These are phyloP conservation scores for Diaporthe batatas DNA, from an alignment of 2,329 filamentous ascomycete species.

Conservation along the genomic window DNA sequence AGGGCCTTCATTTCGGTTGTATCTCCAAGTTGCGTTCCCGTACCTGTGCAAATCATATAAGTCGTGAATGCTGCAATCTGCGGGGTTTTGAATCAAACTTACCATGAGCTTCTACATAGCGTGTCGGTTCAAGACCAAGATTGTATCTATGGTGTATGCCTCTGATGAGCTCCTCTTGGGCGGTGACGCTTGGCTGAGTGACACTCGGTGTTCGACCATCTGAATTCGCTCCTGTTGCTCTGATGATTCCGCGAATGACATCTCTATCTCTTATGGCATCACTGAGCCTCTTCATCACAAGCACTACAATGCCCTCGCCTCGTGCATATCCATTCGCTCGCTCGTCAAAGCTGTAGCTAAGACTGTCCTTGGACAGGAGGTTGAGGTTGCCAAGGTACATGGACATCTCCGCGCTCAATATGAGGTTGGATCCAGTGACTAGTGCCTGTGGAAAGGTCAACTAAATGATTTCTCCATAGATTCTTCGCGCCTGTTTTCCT, in stretches of 20 bases:
- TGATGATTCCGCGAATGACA: slow-evolving; percentile 52
- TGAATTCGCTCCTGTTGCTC: slow-evolving; percentile 51
- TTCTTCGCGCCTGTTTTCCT: too few species aligned
- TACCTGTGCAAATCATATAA: slow-evolving; percentile 20
- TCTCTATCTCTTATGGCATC: slow-evolving; percentile 59
- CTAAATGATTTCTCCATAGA: too few species aligned
- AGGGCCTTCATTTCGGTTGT: slow-evolving; percentile 53
- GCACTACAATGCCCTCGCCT: slow-evolving; percentile 57
- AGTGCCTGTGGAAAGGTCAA: background rate
- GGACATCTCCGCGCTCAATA: slow-evolving; percentile 47
- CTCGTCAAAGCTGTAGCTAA: slow-evolving; percentile 52
- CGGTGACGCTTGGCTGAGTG: slow-evolving; percentile 52
- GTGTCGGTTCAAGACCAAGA: slow-evolving; percentile 34
- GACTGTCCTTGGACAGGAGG: slow-evolving; percentile 45
- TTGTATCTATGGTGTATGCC: slow-evolving; percentile 45
- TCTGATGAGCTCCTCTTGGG: slow-evolving; percentile 50
- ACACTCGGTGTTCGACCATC: slow-evolving; percentile 57
- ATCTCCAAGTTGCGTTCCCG: background rate
- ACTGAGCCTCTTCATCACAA: slow-evolving; percentile 59
- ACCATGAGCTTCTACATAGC: slow-evolving; percentile 46
- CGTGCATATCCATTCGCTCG: slow-evolving; percentile 61
- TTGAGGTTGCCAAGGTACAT: slow-evolving; percentile 35
- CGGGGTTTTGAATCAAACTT: too few species aligned
- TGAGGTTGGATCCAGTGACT: background rate
- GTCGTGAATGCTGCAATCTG: too few species aligned